phyloP scores from a whole-genome alignment of 148 eudicot species.

The Persicaria tinctoria region DNA sequence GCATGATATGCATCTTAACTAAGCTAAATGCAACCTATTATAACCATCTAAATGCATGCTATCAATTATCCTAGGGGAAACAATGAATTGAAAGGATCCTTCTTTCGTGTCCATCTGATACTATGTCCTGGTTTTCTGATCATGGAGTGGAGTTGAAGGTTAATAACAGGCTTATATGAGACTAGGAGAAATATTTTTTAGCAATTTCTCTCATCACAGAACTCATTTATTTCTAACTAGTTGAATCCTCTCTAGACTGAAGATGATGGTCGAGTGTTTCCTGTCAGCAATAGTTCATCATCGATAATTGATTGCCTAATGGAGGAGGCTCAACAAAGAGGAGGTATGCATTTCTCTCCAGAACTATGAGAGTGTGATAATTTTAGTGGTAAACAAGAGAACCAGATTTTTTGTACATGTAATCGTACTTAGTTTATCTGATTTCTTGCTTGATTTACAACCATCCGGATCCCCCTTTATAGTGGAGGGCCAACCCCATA shows the following conservation, averaged over 20 bases:
- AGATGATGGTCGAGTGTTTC: no score
- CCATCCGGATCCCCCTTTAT: no score
- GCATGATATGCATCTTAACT: no score
- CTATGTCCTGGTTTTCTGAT: slow-evolving; percentile 86
- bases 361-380: background rate
- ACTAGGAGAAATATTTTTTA: background rate
- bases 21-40: no score
- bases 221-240: background rate
- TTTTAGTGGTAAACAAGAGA: no score
- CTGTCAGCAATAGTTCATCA: no score
- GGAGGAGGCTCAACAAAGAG: slow-evolving; percentile 54
- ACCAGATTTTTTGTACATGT: no score
- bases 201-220: background rate
- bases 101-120: slow-evolving; percentile 78
- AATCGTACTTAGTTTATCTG: no score
- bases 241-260: slow-evolving; percentile 34
- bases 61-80: slow-evolving; percentile 82
- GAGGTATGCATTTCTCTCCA: slow-evolving; percentile 41
- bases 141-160: slow-evolving; percentile 88
- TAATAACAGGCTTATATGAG: background rate
- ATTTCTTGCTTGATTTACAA: no score
- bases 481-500: no score
- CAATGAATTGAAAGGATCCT: slow-evolving; percentile 79
- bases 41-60: no score
- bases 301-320: slow-evolving; percentile 85